These are phyloP conservation scores for Cyclotella cryptica DNA, from an alignment of 108 stramenopile genomes.

Conservation along the genomic window DNA sequence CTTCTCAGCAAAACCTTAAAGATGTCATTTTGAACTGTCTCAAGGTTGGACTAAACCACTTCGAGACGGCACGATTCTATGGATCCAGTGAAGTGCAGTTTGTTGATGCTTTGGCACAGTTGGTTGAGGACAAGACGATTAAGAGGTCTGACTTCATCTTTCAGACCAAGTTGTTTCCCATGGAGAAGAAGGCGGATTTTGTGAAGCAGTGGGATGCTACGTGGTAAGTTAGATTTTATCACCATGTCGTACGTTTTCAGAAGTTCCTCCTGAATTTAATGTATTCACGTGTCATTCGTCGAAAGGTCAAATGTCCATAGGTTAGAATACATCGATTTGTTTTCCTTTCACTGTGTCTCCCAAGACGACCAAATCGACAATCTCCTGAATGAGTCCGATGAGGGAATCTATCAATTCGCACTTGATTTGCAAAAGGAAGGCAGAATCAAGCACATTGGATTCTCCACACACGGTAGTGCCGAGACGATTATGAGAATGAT, in stretches of 20 bases:
- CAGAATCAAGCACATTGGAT: conserved; percentile 72
- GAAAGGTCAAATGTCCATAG: conserved; percentile 37
- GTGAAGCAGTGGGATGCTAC: conserved; percentile 54
- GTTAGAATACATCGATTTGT: conserved; percentile 74
- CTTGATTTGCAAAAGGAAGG: conserved; percentile 55
- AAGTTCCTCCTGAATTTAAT: too few relatives aligned
- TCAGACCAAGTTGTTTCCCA: conserved; percentile 73
- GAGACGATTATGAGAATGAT: conserved; percentile 69
- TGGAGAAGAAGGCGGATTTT: conserved; percentile 51
- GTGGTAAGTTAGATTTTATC: conserved; percentile 20
- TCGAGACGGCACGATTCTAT: conserved; percentile 82
- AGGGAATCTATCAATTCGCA: conserved; percentile 47
- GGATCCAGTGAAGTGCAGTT: conserved; percentile 69
- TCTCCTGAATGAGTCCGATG: conserved; percentile 47
- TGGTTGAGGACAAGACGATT: conserved; percentile 58
- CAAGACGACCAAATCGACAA: conserved; percentile 43
- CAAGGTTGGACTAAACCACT: conserved; percentile 75
- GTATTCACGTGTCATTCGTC: too few relatives aligned
- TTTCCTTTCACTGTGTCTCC: conserved; percentile 69
- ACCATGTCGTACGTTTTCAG: neutral
- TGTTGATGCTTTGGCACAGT: conserved; percentile 44
- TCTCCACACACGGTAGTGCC: conserved; percentile 78
- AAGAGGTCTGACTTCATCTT: conserved; percentile 70
- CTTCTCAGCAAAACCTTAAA: conserved; percentile 58
- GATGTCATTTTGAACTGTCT: conserved; percentile 56